These are phyloP conservation scores for Nannizzia gypsea DNA, from an alignment of 2,329 filamentous ascomycete species.

Conservation along the genomic window DNA sequence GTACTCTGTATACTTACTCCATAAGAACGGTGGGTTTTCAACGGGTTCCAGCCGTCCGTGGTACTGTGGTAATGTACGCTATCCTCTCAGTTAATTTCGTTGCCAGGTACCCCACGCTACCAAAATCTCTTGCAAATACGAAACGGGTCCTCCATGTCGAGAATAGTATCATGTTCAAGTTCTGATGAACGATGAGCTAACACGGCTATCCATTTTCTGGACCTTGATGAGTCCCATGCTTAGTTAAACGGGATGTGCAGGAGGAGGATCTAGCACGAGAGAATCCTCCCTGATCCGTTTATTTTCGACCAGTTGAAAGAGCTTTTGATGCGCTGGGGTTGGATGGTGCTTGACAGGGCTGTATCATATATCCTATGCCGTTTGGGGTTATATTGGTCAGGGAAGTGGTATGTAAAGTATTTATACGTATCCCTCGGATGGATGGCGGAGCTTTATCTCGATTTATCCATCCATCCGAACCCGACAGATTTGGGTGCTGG, in stretches of 20 bases:
- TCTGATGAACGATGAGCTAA: neutral
- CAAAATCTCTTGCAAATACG: neutral
- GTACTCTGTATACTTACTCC: too few relatives aligned
- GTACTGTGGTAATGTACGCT: neutral
- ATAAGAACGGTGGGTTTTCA: neutral
- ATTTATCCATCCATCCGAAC: constrained; percentile 1
- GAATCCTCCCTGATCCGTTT: neutral
- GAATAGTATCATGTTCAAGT: neutral
- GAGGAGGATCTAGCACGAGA: neutral
- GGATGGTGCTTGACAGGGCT: neutral
- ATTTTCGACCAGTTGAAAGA: neutral
- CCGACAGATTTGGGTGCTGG: neutral
- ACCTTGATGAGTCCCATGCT: neutral
- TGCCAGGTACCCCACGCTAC: neutral
- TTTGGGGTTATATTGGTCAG: neutral
- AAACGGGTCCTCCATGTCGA: neutral
- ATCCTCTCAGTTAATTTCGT: neutral
- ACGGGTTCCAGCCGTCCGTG: neutral
- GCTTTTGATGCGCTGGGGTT: neutral
- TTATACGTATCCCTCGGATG: neutral
- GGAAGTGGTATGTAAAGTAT: neutral
- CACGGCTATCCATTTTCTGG: neutral
- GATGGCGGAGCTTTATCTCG: constrained; percentile 1
- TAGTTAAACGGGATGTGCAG: neutral
- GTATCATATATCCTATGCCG: neutral